A percentile compares a stretch with the other conserved stretches of the same genome.
These are phyloP conservation scores for Claviceps purpurea DNA, from an alignment of 2,329 filamentous ascomycete species.

Conservation along the genomic window DNA sequence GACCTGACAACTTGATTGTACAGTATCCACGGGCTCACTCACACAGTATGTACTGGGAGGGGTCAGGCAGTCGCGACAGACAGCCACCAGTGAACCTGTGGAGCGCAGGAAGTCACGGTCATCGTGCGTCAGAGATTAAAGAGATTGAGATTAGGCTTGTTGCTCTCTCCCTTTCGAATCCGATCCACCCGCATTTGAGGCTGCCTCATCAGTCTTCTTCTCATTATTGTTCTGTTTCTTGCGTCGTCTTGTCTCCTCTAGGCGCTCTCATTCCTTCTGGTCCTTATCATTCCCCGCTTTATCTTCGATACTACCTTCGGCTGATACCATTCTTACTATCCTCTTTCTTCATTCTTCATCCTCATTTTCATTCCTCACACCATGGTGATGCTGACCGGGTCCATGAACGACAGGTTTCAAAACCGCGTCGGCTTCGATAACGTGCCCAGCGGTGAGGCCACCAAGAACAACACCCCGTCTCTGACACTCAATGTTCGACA, in stretches of 20 bases:
- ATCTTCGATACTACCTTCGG: no score
- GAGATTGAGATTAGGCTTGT: background rate
- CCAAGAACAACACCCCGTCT: conserved; percentile 48
- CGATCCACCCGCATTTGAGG: background rate
- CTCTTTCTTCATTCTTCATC: background rate
- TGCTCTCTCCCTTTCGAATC: background rate
- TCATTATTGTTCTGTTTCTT: background rate
- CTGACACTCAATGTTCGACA: conserved; percentile 79
- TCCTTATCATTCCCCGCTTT: no score
- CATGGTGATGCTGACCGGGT: conserved; percentile 32
- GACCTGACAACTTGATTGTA: no score
- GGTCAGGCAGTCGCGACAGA: no score
- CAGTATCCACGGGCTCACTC: no score
- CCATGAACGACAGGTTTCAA: conserved; percentile 36
- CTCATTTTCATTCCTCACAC: conserved; percentile 1
- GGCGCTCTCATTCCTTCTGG: background rate
- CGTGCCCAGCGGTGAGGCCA: conserved; percentile 41
- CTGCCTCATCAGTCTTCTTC: background rate
- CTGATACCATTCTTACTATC: background rate
- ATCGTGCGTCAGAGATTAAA: background rate
- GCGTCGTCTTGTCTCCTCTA: background rate
- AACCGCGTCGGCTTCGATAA: conserved; percentile 50
- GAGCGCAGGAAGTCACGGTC: background rate
- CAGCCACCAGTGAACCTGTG: no score
- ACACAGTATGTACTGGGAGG: no score